These are phyloP conservation scores for Chlorella sp. DNA, from an alignment of 139 green algal species.

Conservation along the genomic window DNA sequence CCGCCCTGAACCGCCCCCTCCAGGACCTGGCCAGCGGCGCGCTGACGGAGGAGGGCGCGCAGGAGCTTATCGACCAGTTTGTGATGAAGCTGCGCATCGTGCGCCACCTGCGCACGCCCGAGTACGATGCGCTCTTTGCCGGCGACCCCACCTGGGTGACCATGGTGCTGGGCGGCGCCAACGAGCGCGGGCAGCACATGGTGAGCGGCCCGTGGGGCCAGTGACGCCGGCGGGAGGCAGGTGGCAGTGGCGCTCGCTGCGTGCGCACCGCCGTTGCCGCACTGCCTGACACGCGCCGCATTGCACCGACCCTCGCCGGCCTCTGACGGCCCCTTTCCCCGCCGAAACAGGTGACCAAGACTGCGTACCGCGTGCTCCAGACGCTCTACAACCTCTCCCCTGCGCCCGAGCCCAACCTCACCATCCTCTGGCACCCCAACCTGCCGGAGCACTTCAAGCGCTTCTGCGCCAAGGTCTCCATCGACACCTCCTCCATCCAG, in stretches of 20 bases:
- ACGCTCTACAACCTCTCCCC: constrained; percentile 76
- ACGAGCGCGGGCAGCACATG: constrained; percentile 49
- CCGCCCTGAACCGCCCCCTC: no score
- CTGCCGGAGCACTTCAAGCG: no score
- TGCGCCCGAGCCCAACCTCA: constrained; percentile 77
- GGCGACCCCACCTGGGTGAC: constrained; percentile 84
- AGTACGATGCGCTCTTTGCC: constrained; percentile 83
- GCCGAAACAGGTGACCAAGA: constrained; percentile 67
- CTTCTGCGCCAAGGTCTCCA: constrained; percentile 32
- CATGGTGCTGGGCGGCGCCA: constrained; percentile 60
- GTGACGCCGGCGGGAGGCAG: no score
- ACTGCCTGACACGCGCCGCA: not conserved
- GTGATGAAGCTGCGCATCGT: constrained; percentile 38
- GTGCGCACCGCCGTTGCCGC: not conserved
- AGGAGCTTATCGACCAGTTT: constrained; percentile 74
- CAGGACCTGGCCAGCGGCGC: no score
- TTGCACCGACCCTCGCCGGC: not conserved
- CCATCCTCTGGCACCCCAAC: not conserved
- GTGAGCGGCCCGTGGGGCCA: constrained; percentile 32
- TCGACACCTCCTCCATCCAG: constrained; percentile 69
- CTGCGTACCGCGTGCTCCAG: constrained; percentile 63
- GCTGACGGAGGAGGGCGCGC: constrained; percentile 59
- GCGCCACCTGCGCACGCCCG: constrained; percentile 73
- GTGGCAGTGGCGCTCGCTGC: not conserved
- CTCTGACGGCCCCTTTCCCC: no score